Evolutionary conservation across 2,329 filamentous ascomycete genomes (phyloP), one percentile per base, ranked within the genome.

Genomic region (Pseudocercospora fijiensis): DNA sequence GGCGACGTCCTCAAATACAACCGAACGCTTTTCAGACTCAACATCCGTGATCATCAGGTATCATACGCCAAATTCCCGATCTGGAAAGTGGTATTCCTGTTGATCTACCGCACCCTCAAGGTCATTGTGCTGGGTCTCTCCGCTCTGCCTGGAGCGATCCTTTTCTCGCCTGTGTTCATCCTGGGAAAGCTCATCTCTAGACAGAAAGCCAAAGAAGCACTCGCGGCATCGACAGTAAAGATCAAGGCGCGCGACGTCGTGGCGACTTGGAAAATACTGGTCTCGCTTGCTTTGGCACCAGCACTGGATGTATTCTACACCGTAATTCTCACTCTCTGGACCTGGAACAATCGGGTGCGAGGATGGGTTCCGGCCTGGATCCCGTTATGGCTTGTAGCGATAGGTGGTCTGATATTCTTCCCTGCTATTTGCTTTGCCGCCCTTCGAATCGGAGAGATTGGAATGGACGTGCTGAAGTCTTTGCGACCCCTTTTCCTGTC

Each of bases 401-500:
- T 91, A 9, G 85, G 87, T 43, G 90, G 92, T 57, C 88, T 91
- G 80, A 83, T 91, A 55, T 80, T 96, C 69, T 96, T 96, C 82
- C 90, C 93, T 5, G 85, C 88, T 24, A 90, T 97, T 71, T 97
- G 93, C 0, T 97, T 96, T 76, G 93, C 92, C 4, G 92, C 95
- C 6, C 87, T 99, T 58, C 89, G 95, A 10, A 96, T 98, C 69
- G 95, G 95, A 53, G 95, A 99, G 79, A 89, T 96, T n/a, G 95
- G 94, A 58, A 97, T 99, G 92, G 95, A 99, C 75, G 97, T 99
- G 61, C 82, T 95, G 80, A 99, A 98, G 79, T 98, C 94, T 0
- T 84, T 99, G 16, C 87, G 92, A 9, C 95, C 95, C 5, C 85
- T 99, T 9, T 82, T 96, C 52, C 83, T 97, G 33, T 95, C 91